Percentiles rank a stretch among this genome's conserved stretches.
Evolutionary conservation across 345 rosid species (phyloP).

Genomic region (Acer negundo): DNA sequence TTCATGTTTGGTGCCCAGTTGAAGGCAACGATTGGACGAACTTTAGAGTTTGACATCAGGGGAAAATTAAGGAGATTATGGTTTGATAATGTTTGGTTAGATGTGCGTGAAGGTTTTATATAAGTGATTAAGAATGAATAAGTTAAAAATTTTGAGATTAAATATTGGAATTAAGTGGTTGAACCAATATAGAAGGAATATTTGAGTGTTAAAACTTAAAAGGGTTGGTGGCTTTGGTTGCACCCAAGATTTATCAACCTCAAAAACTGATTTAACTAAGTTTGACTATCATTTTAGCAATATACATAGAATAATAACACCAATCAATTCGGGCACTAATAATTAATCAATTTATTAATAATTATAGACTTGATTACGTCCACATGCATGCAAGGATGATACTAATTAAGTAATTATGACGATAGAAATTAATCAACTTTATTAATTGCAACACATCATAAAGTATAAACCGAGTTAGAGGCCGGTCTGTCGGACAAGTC

Average conservation of each 20-base stretch:
- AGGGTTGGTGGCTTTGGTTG: slow-evolving; percentile 40
- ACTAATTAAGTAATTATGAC: not conserved
- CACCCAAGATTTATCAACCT: slow-evolving; percentile 31
- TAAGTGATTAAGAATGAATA: not conserved
- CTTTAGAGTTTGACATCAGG: slow-evolving; percentile 31
- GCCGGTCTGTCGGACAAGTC: too few relatives aligned
- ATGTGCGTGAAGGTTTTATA: not conserved
- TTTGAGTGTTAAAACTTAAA: not conserved
- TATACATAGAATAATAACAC: not conserved
- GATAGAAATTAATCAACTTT: not conserved
- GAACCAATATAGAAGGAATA: slow-evolving; percentile 23
- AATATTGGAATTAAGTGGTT: slow-evolving; percentile 19
- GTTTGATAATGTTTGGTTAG: not conserved
- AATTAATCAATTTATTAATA: too few relatives aligned
- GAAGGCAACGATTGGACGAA: slow-evolving; percentile 15
- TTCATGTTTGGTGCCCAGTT: slow-evolving; percentile 12
- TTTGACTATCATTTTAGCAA: not conserved
- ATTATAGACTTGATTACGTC: not conserved
- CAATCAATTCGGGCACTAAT: not conserved
- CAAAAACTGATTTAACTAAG: not conserved
- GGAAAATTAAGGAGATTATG: not conserved
- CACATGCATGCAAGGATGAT: not conserved
- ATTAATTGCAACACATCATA: not conserved
- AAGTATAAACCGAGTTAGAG: too few relatives aligned
- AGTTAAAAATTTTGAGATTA: too few relatives aligned